These are phyloP conservation scores for Peronospora destructor DNA, from an alignment of 352 stramenopile genomes.

Conservation along the genomic window DNA sequence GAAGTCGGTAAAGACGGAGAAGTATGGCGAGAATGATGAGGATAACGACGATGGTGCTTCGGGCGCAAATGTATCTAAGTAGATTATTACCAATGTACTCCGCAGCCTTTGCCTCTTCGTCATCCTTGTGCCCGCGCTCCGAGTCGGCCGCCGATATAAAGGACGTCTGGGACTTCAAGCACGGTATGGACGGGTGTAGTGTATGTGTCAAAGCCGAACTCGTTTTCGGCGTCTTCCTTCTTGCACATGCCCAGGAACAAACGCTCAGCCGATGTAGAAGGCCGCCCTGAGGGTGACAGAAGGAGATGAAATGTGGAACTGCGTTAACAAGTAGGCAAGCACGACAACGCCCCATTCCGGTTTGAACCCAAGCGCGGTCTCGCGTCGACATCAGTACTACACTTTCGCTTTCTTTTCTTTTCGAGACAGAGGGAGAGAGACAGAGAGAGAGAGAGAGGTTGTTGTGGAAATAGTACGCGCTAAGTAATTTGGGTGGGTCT, in stretches of 20 bases:
- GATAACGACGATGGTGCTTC: slow-evolving; percentile 30
- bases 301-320: slow-evolving; percentile 47
- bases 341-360: slow-evolving; percentile 37
- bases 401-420: too few species aligned
- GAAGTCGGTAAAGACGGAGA: slow-evolving; percentile 55
- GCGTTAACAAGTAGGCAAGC: slow-evolving; percentile 51
- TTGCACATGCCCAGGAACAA: slow-evolving; percentile 52
- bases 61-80: slow-evolving; percentile 27
- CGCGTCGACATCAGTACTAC: too few species aligned
- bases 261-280: slow-evolving; percentile 41
- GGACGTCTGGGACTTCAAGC: slow-evolving; percentile 30
- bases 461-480: too few species aligned
- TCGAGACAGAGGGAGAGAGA: too few species aligned
- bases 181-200: slow-evolving; percentile 5
- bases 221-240: slow-evolving; percentile 24
- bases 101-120: slow-evolving; percentile 25
- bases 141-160: slow-evolving; percentile 1
- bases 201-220: slow-evolving; percentile 17
- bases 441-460: too few species aligned
- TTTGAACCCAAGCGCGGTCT: slow-evolving; percentile 35
- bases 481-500: too few species aligned
- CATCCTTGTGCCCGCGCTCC: slow-evolving; percentile 13
- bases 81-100: slow-evolving; percentile 28
- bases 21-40: slow-evolving; percentile 39
- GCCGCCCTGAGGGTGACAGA: slow-evolving; percentile 40